A percentile compares a stretch with the other conserved stretches of the same genome.
Conservation (phyloP, 1,139 yeast genomes). For the Yamadazyma jaroonii region DNA sequence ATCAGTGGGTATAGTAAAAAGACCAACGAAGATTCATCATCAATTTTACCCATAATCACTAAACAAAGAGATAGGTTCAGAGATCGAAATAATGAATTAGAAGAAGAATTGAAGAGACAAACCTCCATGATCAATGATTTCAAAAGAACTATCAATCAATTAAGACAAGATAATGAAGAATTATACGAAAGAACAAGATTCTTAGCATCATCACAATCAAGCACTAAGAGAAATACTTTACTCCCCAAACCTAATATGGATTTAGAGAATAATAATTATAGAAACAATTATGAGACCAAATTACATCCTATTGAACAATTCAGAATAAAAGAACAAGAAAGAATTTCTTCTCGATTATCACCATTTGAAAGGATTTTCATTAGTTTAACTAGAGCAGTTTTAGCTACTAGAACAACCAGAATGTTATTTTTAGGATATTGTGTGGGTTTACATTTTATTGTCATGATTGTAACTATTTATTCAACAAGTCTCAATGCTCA, state of each 20-base stretch:
- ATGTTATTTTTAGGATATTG: constrained; percentile 75
- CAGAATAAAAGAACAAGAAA: constrained; percentile 71
- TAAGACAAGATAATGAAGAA: constrained; percentile 74
- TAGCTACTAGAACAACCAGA: constrained; percentile 72
- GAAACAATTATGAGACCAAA: constrained; percentile 68
- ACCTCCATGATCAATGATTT: constrained; percentile 54
- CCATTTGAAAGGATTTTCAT: constrained; percentile 79
- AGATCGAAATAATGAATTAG: constrained; percentile 74
- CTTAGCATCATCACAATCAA: constrained; percentile 47
- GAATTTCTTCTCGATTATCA: constrained; percentile 70
- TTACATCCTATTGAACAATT: constrained; percentile 84
- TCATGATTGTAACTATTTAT: constrained; percentile 63
- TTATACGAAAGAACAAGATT: constrained; percentile 81
- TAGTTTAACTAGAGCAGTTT: constrained; percentile 66
- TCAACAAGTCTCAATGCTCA: constrained; percentile 49
- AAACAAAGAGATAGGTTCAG: constrained; percentile 94
- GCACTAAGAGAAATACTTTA: constrained; percentile 17
- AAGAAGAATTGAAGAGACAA: constrained; percentile 70
- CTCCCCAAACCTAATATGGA: constrained; percentile 43
- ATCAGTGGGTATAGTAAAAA: constrained; percentile 52
- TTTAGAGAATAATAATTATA: constrained; percentile 57
- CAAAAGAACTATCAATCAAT: constrained; percentile 58
- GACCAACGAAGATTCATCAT: constrained; percentile 26
- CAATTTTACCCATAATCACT: constrained; percentile 83
- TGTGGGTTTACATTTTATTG: constrained; percentile 68